phyloP scores from a whole-genome alignment of 2,329 filamentous ascomycete species.

The Botrytis paeoniae region DNA sequence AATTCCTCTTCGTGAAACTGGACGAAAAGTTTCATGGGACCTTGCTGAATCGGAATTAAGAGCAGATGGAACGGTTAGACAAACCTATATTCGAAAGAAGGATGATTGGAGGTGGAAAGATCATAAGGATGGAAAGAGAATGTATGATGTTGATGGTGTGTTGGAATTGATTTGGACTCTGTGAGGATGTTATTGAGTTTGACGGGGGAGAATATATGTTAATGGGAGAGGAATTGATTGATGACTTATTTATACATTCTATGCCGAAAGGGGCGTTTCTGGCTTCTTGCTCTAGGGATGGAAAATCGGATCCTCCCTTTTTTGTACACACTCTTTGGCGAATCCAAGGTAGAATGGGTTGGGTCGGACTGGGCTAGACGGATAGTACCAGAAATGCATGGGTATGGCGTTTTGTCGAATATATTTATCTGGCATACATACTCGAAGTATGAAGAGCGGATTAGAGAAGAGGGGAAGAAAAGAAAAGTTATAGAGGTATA shows the following conservation, averaged over 20 bases:
- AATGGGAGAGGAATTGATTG: conserved; percentile 3
- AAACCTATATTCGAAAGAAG: conserved; percentile 52
- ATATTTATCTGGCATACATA: not conserved
- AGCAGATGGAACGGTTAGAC: conserved; percentile 49
- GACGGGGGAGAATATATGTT: not conserved
- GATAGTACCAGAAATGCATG: not conserved
- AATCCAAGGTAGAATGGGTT: not conserved
- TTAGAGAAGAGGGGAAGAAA: not conserved
- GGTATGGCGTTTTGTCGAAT: conserved; percentile 6
- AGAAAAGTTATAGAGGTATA: not conserved
- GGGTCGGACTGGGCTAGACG: not conserved
- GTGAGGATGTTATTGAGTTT: conserved; percentile 8
- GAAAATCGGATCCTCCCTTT: not conserved
- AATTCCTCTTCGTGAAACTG: conserved; percentile 47
- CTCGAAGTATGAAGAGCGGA: not conserved
- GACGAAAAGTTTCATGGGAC: conserved; percentile 53
- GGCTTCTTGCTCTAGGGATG: conserved; percentile 6
- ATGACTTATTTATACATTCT: conserved; percentile 14
- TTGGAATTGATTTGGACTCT: conserved; percentile 58
- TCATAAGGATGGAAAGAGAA: conserved; percentile 41
- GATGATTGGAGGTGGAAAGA: conserved; percentile 52
- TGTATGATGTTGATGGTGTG: conserved; percentile 54
- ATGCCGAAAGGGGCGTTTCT: conserved; percentile 10
- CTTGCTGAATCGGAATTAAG: conserved; percentile 49
- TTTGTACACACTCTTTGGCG: conserved; percentile 8